Evolutionary conservation across 1,284 basidiomycete genomes (phyloP), one percentile per base, ranked within the genome.

Genomic region (Caloboletus firmus): DNA sequence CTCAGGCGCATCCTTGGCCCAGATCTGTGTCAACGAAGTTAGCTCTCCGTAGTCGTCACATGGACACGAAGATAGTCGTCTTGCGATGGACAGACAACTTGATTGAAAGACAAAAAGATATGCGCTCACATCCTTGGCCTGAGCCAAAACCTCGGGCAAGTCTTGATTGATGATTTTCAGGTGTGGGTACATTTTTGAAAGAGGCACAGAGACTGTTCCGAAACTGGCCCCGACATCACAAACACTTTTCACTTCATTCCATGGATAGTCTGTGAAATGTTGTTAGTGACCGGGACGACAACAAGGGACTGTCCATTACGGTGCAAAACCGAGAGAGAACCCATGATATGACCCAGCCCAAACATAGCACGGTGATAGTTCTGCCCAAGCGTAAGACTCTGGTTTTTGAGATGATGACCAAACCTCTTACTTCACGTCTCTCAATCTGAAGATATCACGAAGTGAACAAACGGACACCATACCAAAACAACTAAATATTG

Each of bases 191-290:
- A 61, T 60, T 56, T 72, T 75, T 0, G 72, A 62, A 5, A 84
- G 69, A 18, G 72, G 68, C 17, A 81, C 65, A 5, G 75, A 67
- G 18, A 78, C 64, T 17, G 71, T 62, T 0, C 82, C 81, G 26
- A 74, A 63, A 1, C 80, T 76, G 1, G 77, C 72, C 3, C 78
- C 80, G 11, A 84, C 68, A 60, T 83, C 82, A 34, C 76, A 78
- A 11, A 84, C 58, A 0, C 68, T 72, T 0, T 75, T 66, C 2
- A 78, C 63, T 9, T 64, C 60, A n/a, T 63, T 55, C 80, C 79
- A 83, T 7, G 79, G 76, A 60, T 76, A 79, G 30, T 69, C 65
- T 69, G 20, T 6, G 18, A n/a, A 39, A 39, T 7, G 15, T 34
- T 15, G 15, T 3, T 6, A 8, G 42, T 39, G 26, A 20, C 1